Base-by-base conservation (phyloP, 148 eudicot genomes). In the Polygonum aviculare region DNA sequence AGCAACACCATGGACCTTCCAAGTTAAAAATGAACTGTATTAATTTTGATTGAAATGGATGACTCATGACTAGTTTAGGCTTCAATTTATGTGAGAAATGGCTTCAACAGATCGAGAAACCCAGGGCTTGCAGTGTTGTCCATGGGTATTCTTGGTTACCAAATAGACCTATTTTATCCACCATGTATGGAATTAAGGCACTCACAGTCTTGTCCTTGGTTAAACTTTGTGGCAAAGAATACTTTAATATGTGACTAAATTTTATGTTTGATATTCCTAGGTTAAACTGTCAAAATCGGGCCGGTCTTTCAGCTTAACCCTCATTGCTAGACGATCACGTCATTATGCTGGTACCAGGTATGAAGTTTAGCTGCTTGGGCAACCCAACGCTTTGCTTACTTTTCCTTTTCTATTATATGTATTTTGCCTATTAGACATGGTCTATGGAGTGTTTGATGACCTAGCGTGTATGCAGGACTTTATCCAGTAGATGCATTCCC, bases 341-440 rank as follows among this genome's bases (percentile, higher is more conserved):
- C 97, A 91, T 78, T 93, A 90, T 83, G 98, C 98, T 76, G 98
- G 98, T 70, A 93, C 98, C 82, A 93, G 98, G 93, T 92, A 81
- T 51, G 55, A 48, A 40, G 12, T 48, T 51, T 50, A 48, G 75
- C 63, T 74, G 50, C 21, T 38, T 38, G 33, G 31, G 63, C 21
- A 22, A 57, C 19, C 63, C 21, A 3, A 57, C 21, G 21, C 22
- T 10, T 57, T 57, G 63, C 10, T 19, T 57, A n/a, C 22, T n/a
- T 57, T 57, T 57, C 31, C 33, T 57, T 22, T 57, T 57, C 63
- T 21, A 19, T 21, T 57, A n/a, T n/a, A n/a, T n/a, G n/a, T n/a
- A n/a, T n/a, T n/a, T n/a, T n/a, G 16, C n/a, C 55, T 51, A 14
- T 6, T 8, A 7, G 19, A 14, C 55, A 51, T 51, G 15, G 15